phyloP scores from a whole-genome alignment of 1,284 basidiomycete genomes.

The Xanthoconium separans region DNA sequence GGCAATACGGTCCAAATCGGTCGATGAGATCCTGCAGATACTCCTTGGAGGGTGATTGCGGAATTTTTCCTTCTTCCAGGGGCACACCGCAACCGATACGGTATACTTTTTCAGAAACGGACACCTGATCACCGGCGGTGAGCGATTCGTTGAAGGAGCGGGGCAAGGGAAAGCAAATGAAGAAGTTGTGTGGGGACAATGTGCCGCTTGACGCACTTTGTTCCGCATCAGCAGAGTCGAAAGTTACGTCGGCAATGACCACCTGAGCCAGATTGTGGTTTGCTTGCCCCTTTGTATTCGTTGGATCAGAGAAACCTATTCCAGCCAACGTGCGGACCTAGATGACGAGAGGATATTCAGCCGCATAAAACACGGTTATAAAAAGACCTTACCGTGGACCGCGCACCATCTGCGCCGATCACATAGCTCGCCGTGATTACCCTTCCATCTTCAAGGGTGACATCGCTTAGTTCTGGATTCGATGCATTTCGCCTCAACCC shows the following conservation, averaged over 20 bases:
- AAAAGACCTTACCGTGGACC: conserved; percentile 40
- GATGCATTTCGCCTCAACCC: conserved; percentile 27
- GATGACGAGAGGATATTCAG: not conserved
- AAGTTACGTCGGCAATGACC: conserved; percentile 2
- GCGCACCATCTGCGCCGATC: conserved; percentile 52
- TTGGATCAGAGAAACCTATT: conserved; percentile 11
- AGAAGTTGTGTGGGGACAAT: conserved; percentile 22
- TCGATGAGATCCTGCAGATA: conserved; percentile 37
- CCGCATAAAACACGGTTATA: not conserved
- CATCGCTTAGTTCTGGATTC: conserved; percentile 31
- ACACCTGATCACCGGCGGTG: not conserved
- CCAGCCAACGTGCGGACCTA: conserved; percentile 7
- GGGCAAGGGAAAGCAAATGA: conserved; percentile 28
- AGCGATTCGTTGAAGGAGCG: conserved; percentile 18
- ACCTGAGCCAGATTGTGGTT: conserved; percentile 1
- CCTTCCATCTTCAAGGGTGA: conserved; percentile 48
- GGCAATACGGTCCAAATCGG: conserved; percentile 29
- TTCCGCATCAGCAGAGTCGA: not conserved
- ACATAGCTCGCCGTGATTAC: conserved; percentile 45
- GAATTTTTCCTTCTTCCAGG: conserved; percentile 20
- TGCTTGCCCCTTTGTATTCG: not conserved
- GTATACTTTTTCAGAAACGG: conserved; percentile 18
- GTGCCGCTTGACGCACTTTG: not conserved
- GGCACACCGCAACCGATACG: conserved; percentile 36
- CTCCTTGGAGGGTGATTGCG: conserved; percentile 27